Base-by-base conservation (phyloP, 192 early-diverging fungal species). In the Backusella sp. region DNA sequence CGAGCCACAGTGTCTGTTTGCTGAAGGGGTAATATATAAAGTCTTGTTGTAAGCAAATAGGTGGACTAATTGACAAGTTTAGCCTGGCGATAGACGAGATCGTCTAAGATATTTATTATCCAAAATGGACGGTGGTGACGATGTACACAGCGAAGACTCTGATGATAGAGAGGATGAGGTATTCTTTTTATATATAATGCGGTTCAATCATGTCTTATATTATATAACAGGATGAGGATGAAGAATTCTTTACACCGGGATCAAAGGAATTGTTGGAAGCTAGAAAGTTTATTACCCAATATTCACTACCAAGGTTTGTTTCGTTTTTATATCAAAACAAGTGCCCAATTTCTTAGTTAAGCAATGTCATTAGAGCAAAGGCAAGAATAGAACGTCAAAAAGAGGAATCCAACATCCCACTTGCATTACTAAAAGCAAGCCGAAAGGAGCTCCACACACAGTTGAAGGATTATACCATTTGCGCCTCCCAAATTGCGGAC, bases 1-100 rank as follows among this genome's bases (percentile, higher is more conserved):
- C 1, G 92, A 97, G 66, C 97, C 97, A 1, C 91, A 95, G 76
- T 97, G 95, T 67, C 81, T 97, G 0, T 99, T 99, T 82, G 97
- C 91, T 41, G 97, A 99, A 89, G 97, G 94, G 59, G 94, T 94
- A 32, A 32, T 32, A 32, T 2, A 32, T 32, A 32, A 32, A 32
- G 1, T 1, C 2, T 32, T 32, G 30, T 32, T 32, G 32, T 94
- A 90, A 77, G 87, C 71, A 2, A 34, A 34, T 3, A 32, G 2
- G 2, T 32, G 32, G 32, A 3, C 32, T 32, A 3, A 32, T 32
- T 32, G 32, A 3, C 32, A 32, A 32, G 2, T 32, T 9, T 52
- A 91, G 84, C 84, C 93, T 56, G 93, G 87, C 11, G 96, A 97
- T 52, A 84, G 97, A 49, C 86, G 97, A 70, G 90, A 93, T 68